Evolutionary conservation across 1,284 basidiomycete species (phyloP), one percentile per base, ranked within the genome.

Genomic region (Wallemia ichthyophaga): DNA sequence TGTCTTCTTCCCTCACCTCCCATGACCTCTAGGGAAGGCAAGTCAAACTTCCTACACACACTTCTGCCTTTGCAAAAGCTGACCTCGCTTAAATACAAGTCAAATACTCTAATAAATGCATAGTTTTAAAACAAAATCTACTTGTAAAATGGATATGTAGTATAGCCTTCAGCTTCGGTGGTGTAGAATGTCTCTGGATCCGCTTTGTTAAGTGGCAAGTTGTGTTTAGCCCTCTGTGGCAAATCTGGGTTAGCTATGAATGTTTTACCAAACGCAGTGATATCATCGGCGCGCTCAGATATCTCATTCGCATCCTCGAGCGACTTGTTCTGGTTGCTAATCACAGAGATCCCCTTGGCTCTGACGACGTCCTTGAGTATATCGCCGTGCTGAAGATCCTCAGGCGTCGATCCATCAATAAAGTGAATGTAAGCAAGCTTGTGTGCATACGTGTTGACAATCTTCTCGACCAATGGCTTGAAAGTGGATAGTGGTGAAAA

Each of bases 361-460:
- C n/a, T 48, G 13, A 48, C n/a, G 11, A 48, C n/a, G n/a, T 48
- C 37, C 37, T 48, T 48, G 37, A 48, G 37, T 11, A 17, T 21
- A 21, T 48, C n/a, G n/a, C 37, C 37, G n/a, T 48, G 9, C 3
- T 19, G 9, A 11, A 3, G 9, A 21, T 48, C 37, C n/a, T 48
- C 13, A 3, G n/a, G 37, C 5, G 37, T 48, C 11, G 37, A 11
- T 3, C 37, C 37, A 48, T 80, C 78, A 26, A 77, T 67, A 37
- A 74, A 67, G 64, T 82, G 80, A 19, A 80, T 61, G 64, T 78
- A 81, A 1, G 76, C 77, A 7, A 80, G 67, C 9, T 71, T 64
- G n/a, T n/a, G n/a, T 21, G 77, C 74, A 64, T 74, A 71, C 1
- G 67, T 63, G 55, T 72, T 67, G 59, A 73, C 61, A 33, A 71